Evolutionary conservation across 148 eudicot species (phyloP).

Genomic region (Chenopodium album): DNA sequence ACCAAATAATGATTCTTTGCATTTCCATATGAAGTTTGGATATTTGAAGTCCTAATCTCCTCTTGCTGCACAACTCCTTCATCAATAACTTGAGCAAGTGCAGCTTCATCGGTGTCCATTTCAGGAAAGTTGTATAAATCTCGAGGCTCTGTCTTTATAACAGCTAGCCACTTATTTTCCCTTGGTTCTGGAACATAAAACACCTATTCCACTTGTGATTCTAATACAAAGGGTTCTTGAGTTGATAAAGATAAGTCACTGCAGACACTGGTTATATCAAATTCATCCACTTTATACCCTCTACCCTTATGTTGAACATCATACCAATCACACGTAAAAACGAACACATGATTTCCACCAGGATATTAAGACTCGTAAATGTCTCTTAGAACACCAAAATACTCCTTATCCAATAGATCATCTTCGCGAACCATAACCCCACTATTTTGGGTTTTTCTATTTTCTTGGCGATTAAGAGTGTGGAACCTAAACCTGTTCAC

Average conservation of each 20-base stretch:
- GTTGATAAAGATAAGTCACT: not conserved
- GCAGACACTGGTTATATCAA: not conserved
- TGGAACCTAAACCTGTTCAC: slow-evolving; percentile 1
- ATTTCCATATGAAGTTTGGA: too few species aligned
- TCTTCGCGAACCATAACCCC: slow-evolving; percentile 12
- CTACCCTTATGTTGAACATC: slow-evolving; percentile 1
- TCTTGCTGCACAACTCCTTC: not conserved
- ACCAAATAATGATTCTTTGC: too few species aligned
- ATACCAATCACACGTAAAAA: slow-evolving; percentile 13
- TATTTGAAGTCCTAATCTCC: too few species aligned
- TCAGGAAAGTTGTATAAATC: slow-evolving; percentile 8
- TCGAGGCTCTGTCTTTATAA: slow-evolving; percentile 3
- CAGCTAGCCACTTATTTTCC: not conserved
- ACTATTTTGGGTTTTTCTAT: not conserved
- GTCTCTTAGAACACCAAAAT: slow-evolving; percentile 11
- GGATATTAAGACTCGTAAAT: not conserved
- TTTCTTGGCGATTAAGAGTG: not conserved
- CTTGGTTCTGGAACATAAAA: slow-evolving; percentile 1
- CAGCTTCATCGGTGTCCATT: not conserved
- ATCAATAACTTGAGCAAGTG: not conserved
- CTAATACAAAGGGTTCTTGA: slow-evolving; percentile 10
- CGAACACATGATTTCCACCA: not conserved
- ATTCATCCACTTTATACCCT: slow-evolving; percentile 7
- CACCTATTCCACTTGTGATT: slow-evolving; percentile 11
- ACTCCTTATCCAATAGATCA: slow-evolving; percentile 1